Conservation (phyloP, 2,329 filamentous ascomycete genomes). For the Fusarium tricinctum region DNA sequence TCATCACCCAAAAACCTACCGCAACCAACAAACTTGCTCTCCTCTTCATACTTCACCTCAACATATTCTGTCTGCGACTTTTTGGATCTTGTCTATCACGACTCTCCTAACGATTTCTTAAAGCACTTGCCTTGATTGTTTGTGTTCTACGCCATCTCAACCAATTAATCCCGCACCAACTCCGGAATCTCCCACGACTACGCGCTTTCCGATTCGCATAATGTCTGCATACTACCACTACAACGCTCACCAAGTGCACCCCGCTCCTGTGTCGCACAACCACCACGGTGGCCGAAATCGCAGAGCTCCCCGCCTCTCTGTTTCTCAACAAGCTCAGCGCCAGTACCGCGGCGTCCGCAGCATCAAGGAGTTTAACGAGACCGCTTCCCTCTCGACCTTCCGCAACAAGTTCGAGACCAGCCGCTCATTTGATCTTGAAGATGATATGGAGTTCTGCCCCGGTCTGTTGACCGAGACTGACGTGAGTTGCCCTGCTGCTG, state of each 20-base stretch:
- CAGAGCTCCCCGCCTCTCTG: conserved; percentile 83
- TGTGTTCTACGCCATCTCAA: conserved; percentile 31
- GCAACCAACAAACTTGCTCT: conserved; percentile 42
- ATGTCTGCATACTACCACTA: conserved; percentile 77
- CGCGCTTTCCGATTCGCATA: conserved; percentile 50
- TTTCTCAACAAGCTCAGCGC: conserved; percentile 85
- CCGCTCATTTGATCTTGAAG: conserved; percentile 93
- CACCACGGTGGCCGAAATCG: conserved; percentile 89
- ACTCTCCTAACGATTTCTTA: conserved; percentile 24
- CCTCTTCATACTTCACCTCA: conserved; percentile 21
- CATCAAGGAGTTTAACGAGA: conserved; percentile 87
- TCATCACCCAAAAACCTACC: conserved; percentile 41
- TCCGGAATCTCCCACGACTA: conserved; percentile 31
- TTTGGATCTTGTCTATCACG: conserved; percentile 27
- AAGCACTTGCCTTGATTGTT: conserved; percentile 32
- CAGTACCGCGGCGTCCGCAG: conserved; percentile 88
- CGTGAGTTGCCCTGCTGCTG: conserved; percentile 69
- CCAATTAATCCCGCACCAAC: conserved; percentile 51
- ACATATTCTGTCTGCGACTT: conserved; percentile 27
- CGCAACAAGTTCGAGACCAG: conserved; percentile 91
- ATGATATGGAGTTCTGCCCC: conserved; percentile 96
- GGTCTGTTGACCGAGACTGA: conserved; percentile 92
- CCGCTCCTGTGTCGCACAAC: conserved; percentile 75
- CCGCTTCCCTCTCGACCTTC: conserved; percentile 81
- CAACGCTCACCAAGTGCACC: conserved; percentile 70